Evolutionary conservation across 2,329 filamentous ascomycete genomes (phyloP).

Genomic region (Colletotrichum shisoi): DNA sequence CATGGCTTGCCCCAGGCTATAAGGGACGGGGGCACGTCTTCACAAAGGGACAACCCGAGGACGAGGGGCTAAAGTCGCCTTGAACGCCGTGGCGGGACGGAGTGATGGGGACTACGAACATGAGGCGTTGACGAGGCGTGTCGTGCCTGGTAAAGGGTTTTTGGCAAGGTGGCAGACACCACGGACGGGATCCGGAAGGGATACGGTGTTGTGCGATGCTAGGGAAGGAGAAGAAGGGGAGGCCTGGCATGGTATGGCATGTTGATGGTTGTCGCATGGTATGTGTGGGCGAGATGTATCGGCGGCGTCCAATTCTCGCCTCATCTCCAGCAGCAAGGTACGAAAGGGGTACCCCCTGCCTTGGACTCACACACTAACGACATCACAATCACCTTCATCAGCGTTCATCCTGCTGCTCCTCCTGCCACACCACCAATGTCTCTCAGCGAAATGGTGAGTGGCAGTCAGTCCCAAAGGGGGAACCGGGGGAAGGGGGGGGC

Average conservation of each 20-base stretch:
- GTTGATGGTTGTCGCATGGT: constrained; percentile 1
- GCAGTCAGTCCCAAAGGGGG: constrained; percentile 19
- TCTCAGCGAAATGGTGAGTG: constrained; percentile 3
- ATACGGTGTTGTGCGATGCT: constrained; percentile 16
- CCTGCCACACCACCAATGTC: constrained; percentile 2
- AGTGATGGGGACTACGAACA: constrained; percentile 17
- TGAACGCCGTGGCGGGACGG: constrained; percentile 18
- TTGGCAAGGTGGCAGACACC: constrained; percentile 29
- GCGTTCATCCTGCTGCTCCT: constrained; percentile 3
- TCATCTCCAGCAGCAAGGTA: neutral
- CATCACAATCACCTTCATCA: neutral
- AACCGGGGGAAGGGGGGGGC: constrained; percentile 20
- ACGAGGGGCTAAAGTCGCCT: constrained; percentile 27
- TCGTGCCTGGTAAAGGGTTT: constrained; percentile 34
- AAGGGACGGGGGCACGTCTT: constrained; percentile 14
- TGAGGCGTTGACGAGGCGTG: constrained; percentile 35
- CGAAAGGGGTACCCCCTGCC: constrained; percentile 11
- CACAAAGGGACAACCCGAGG: constrained; percentile 17
- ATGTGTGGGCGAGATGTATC: constrained; percentile 20
- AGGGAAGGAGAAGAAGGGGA: constrained; percentile 20
- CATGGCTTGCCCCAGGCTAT: constrained; percentile 15
- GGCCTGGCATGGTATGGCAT: constrained; percentile 29
- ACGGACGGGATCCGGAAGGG: constrained; percentile 34
- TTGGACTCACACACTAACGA: neutral
- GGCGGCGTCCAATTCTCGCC: neutral